phyloP scores from a whole-genome alignment of 352 stramenopile species.

The Stramenopiles sp. region DNA sequence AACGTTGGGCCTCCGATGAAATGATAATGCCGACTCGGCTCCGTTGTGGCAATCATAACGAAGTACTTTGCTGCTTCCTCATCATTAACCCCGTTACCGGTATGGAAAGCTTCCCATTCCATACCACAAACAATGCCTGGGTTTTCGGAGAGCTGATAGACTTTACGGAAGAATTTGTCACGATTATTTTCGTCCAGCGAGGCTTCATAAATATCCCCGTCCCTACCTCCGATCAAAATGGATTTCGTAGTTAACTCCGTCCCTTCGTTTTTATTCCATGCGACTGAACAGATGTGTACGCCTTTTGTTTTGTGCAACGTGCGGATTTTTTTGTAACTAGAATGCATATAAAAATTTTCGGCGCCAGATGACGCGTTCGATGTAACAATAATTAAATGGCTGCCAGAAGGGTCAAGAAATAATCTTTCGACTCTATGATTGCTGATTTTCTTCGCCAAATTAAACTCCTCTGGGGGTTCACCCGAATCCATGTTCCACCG shows the following conservation, averaged over 20 bases:
- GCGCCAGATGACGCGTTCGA: too few relatives aligned
- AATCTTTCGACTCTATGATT: too few relatives aligned
- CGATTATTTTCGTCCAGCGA: slow-evolving; percentile 64
- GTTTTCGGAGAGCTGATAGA: slow-evolving; percentile 52
- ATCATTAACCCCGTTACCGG: slow-evolving; percentile 11
- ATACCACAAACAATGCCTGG: slow-evolving; percentile 20
- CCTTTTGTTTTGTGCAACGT: too few relatives aligned
- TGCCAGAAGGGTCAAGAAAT: too few relatives aligned
- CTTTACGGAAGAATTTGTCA: slow-evolving; percentile 55
- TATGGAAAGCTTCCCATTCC: slow-evolving; percentile 20
- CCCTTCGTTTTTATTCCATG: too few relatives aligned
- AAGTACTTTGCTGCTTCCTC: slow-evolving; percentile 15
- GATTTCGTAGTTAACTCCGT: slow-evolving; percentile 28
- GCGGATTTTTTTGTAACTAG: too few relatives aligned
- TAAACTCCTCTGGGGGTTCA: too few relatives aligned
- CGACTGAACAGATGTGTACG: too few relatives aligned
- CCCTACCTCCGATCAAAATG: slow-evolving; percentile 52
- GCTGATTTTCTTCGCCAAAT: too few relatives aligned
- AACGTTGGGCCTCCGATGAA: slow-evolving; percentile 57
- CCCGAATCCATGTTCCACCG: too few relatives aligned
- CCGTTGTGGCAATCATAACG: slow-evolving; percentile 30
- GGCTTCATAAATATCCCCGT: slow-evolving; percentile 47
- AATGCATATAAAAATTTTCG: too few relatives aligned
- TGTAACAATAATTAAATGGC: too few relatives aligned
- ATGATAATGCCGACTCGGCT: slow-evolving; percentile 65